Conservation (phyloP, 345 rosid genomes). For the Salix viminalis region DNA sequence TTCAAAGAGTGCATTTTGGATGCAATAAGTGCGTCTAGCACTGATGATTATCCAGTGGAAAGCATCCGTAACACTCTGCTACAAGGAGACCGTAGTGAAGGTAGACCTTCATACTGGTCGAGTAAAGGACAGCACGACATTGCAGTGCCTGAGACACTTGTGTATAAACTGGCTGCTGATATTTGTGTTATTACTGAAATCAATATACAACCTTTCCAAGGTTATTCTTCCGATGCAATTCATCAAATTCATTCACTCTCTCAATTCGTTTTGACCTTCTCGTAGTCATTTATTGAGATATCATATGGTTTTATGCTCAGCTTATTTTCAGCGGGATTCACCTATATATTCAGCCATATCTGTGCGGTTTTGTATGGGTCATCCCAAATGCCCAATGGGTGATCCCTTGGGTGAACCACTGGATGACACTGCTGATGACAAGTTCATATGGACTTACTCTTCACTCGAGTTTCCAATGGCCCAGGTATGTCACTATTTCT, state of each 20-base stretch:
- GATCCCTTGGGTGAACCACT: conserved; percentile 24
- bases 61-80: conserved; percentile 68
- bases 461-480: conserved; percentile 85
- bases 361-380: conserved; percentile 76
- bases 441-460: conserved; percentile 71
- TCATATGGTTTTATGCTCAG: conserved; percentile 33
- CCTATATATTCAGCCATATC: conserved; percentile 81
- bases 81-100: conserved; percentile 41
- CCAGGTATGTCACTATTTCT: conserved; percentile 50
- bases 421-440: conserved; percentile 32
- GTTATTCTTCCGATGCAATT: conserved; percentile 25
- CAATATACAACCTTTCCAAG: conserved; percentile 74
- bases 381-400: conserved; percentile 29
- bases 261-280: not conserved
- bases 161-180: conserved; percentile 59
- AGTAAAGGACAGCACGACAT: conserved; percentile 66
- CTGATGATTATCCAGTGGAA: conserved; percentile 82
- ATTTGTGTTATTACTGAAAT: conserved; percentile 68
- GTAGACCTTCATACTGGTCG: conserved; percentile 82
- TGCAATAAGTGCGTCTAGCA: conserved; percentile 81
- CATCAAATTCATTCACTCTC: not conserved
- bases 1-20: conserved; percentile 44
- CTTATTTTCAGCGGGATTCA: conserved; percentile 58
- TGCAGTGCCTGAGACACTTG: conserved; percentile 80
- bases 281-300: conserved; percentile 16